These are phyloP conservation scores for Tagetes patula DNA, from an alignment of 129 eudicot genomes.

Conservation along the genomic window DNA sequence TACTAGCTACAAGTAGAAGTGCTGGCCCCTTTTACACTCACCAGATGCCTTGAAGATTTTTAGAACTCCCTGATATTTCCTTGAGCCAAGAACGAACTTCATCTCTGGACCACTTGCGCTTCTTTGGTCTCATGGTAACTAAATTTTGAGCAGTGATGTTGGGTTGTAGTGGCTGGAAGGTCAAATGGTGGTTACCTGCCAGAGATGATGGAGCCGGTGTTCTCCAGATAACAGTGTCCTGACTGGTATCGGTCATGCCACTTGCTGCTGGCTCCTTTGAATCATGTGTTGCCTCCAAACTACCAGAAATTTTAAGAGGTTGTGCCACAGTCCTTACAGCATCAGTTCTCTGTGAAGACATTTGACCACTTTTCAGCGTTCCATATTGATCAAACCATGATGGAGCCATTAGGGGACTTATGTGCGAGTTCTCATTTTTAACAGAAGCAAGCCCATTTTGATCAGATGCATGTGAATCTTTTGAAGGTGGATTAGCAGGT, in stretches of 20 bases:
- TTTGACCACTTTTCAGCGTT: constrained; percentile 58
- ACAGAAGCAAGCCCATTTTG: constrained; percentile 29
- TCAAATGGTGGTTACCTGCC: constrained; percentile 29
- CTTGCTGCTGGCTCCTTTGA: constrained; percentile 36
- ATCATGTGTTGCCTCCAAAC: constrained; percentile 36
- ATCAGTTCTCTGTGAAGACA: constrained; percentile 40
- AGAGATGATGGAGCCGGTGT: constrained; percentile 27
- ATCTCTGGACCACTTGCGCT: constrained; percentile 52
- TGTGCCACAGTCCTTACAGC: constrained; percentile 42
- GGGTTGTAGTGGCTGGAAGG: constrained; percentile 35
- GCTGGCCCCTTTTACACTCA: constrained; percentile 22
- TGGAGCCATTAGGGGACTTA: constrained; percentile 86
- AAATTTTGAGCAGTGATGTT: constrained; percentile 31
- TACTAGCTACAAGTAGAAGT: background rate
- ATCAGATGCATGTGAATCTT: constrained; percentile 40
- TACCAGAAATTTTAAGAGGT: constrained; percentile 38
- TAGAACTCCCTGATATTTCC: constrained; percentile 48
- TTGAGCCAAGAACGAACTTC: constrained; percentile 61
- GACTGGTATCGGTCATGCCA: constrained; percentile 41
- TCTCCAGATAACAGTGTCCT: constrained; percentile 29
- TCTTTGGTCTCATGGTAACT: constrained; percentile 43
- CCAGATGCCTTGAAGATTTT: constrained; percentile 52
- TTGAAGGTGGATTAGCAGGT: constrained; percentile 38
- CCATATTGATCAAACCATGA: constrained; percentile 81
- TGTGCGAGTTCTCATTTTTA: constrained; percentile 45